Base-by-base conservation (phyloP, 2,329 filamentous ascomycete genomes). In the Aurifilum marmelostoma region DNA sequence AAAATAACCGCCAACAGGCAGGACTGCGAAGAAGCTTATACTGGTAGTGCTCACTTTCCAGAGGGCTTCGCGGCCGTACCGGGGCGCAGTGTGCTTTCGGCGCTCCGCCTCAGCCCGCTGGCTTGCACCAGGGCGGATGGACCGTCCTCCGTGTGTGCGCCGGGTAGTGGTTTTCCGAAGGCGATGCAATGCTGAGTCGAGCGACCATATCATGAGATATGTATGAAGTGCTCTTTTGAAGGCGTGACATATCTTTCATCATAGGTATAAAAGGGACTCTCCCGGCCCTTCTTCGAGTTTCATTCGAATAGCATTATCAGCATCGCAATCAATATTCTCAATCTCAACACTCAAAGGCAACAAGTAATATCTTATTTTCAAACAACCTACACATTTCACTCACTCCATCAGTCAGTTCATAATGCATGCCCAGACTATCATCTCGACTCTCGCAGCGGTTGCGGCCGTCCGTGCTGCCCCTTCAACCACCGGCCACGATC, bases 351-450 rank as follows among this genome's bases (percentile, higher is more conserved):
- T 8, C 29, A 43, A 27, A 37, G n/a, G 11, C 3, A 6, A 21
- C 59, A 7, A 43, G 14, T 9, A n/a, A 34, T 6, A 16, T 47
- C 7, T 21, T 37, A 12, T 63, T 16, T 50, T 4, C 27, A 18
- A 34, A 43, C 2, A 18, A 9, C 14, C 5, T 24, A 41, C 12
- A 14, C 16, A 21, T 27, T 2, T 1, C 21, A n/a, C 34, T n/a
- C 18, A 58, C 16, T 29, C 7, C 56, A 8, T 5, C 27, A 11
- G 39, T 24, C n/a, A 34, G 71, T 69, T 29, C 71, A 79, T 67
- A 63, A 80, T 80, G 79, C 74, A 79, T 39, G 71, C 76, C 65
- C 78, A 76, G 67, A 73, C 74, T 50, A 27, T 78, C 68, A 69
- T 75, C 63, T 65, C 75, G 54, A 54, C 75, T 69, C 70, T 80